Evolutionary conservation across 2,329 filamentous ascomycete species (phyloP).

Genomic region (Arthrinium puccinioides): DNA sequence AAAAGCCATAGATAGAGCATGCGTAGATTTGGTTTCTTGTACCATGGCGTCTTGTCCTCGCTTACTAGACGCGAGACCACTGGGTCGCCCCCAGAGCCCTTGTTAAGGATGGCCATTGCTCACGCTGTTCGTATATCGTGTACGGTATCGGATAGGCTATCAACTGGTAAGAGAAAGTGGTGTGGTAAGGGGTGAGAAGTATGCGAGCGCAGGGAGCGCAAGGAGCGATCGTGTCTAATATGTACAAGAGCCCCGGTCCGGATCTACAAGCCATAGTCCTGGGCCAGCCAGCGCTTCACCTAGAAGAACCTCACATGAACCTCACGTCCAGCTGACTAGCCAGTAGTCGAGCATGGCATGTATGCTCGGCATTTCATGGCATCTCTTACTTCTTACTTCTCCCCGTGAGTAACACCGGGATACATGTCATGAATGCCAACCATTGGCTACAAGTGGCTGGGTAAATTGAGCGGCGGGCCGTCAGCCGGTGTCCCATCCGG

Average conservation of each 20-base stretch:
- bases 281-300: too few relatives aligned
- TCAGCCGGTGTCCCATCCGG: conserved; percentile 3
- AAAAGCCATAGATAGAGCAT: conserved; percentile 50
- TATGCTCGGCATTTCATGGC: too few relatives aligned
- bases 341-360: too few relatives aligned
- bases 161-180: too few relatives aligned
- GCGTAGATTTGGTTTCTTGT: conserved; percentile 51
- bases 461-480: conserved; percentile 3
- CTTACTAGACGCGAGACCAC: conserved; percentile 28
- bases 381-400: too few relatives aligned
- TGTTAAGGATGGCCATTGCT: conserved; percentile 3
- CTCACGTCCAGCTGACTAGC: too few relatives aligned
- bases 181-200: too few relatives aligned
- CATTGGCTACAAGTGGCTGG: conserved; percentile 1
- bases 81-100: conserved; percentile 19
- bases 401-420: conserved; percentile 2
- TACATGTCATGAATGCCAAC: too few relatives aligned
- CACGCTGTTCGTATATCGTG: too few relatives aligned
- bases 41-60: conserved; percentile 41
- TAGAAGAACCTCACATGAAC: too few relatives aligned
- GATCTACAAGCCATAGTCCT: background rate
- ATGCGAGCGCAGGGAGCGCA: background rate
- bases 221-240: background rate
- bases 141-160: too few relatives aligned
- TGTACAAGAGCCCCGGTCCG: background rate